Percentiles rank a stretch among this genome's conserved stretches.
Evolutionary conservation across 345 rosid genomes (phyloP).

Genomic region (Excoecaria cochinchinensis): DNA sequence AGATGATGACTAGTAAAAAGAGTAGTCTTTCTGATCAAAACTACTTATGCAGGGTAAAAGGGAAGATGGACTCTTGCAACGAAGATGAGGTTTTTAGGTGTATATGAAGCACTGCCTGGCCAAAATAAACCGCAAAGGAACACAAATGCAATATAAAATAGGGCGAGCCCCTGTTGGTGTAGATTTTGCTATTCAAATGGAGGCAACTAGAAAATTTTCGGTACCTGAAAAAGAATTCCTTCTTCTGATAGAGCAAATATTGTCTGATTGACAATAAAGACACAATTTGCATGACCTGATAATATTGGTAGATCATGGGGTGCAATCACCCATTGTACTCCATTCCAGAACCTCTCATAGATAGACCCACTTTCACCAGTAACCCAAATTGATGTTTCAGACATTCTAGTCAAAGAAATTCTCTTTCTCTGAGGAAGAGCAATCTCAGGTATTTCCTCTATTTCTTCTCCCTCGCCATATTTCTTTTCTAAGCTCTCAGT

Average conservation of each 20-base stretch:
- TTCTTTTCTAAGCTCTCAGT: slow-evolving; percentile 19
- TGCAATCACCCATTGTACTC: slow-evolving; percentile 69
- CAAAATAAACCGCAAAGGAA: no score
- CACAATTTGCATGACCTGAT: slow-evolving; percentile 47
- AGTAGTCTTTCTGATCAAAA: no score
- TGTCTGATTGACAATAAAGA: slow-evolving; percentile 55
- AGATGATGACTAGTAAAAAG: no score
- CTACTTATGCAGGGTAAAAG: neutral
- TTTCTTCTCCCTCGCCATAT: slow-evolving; percentile 5
- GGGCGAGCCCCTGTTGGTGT: no score
- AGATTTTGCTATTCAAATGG: no score
- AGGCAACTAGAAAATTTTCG: no score
- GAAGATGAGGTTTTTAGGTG: neutral
- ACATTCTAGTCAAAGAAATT: slow-evolving; percentile 56
- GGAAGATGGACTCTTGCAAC: neutral
- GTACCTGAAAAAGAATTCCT: slow-evolving; percentile 62
- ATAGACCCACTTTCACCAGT: slow-evolving; percentile 65
- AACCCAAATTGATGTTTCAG: slow-evolving; percentile 63
- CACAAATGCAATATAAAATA: no score
- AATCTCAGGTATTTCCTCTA: slow-evolving; percentile 18
- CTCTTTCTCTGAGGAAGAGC: slow-evolving; percentile 53
- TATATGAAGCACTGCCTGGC: no score
- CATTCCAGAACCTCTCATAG: slow-evolving; percentile 77
- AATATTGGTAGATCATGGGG: slow-evolving; percentile 54
- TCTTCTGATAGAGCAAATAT: slow-evolving; percentile 60